Base-by-base conservation (phyloP, 139 green algal genomes). In the Penium margaritaceum region DNA sequence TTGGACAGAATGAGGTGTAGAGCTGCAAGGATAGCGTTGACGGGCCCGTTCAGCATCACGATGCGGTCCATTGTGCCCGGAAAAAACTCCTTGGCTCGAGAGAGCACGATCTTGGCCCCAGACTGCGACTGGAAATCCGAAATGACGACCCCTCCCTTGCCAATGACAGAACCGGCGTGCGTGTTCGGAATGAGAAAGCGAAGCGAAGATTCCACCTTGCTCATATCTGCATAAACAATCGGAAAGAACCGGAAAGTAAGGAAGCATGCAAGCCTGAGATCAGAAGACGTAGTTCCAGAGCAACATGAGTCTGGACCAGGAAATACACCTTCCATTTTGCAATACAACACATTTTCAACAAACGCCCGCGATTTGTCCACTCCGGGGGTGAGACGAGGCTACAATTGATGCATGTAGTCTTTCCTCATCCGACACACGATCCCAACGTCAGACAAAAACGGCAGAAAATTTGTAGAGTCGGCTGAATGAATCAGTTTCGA, bases 1-100 rank as follows among this genome's bases (percentile, higher is more conserved):
- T 90, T 92, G 37, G 65, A 75, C n/a, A 91, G 77, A 46, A 95
- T 85, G 14, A 92, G 70, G 83, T 94, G 84, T 62, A 95, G 80
- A 24, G 89, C 90, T 9, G 84, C 90, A 12, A 95, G 72, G 32
- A 92, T 83, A 74, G 85, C 67, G 53, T 81, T 85, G 17, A 95
- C 73, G 21, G 75, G 80, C n/a, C 90, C 90, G 2, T 77, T 83
- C 17, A 92, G 61, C 6, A 93, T 80, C 66, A 95, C 61, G 14
- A 95, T 82, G 39, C 90, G 84, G 62, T 95, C 90, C 54, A 70
- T 65, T 27, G 80, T 57, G 15, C 81, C 84, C 14, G 85, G 85
- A 46, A 88, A 90, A 55, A 83, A 84, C 70, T 89, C 85, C 39
- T 80, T 70, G 0, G 47, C 81, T 5, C 83, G 76, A 27, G 72